phyloP scores from a whole-genome alignment of 2,329 filamentous ascomycete genomes.

The Hymenoscyphus fraxineus region DNA sequence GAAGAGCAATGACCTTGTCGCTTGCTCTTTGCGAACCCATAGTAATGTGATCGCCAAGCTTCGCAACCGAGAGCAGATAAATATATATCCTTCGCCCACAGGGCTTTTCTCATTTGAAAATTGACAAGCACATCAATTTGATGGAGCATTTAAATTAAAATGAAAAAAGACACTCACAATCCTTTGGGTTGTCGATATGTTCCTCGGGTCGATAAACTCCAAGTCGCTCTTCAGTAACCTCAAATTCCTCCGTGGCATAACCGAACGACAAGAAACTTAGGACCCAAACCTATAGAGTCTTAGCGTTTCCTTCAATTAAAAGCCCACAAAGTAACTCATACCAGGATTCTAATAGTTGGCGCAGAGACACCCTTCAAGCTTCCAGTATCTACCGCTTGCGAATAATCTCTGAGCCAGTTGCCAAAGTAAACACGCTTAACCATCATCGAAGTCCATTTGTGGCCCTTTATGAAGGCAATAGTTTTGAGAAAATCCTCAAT shows the following conservation, averaged over 20 bases:
- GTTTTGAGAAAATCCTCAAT: conserved; percentile 80
- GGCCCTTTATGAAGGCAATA: conserved; percentile 70
- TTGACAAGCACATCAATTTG: background rate
- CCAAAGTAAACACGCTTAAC: conserved; percentile 79
- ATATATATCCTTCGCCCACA: background rate
- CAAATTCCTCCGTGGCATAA: conserved; percentile 82
- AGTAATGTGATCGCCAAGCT: background rate
- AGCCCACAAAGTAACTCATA: conserved; percentile 30
- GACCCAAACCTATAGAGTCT: conserved; percentile 59
- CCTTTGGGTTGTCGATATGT: conserved; percentile 70
- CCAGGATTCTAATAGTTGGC: conserved; percentile 72
- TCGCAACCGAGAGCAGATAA: background rate
- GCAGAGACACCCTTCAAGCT: conserved; percentile 75
- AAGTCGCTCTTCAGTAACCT: conserved; percentile 75
- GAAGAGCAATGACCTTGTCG: too few relatives aligned
- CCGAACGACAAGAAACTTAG: conserved; percentile 78
- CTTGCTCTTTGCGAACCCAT: background rate
- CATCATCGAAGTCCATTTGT: conserved; percentile 80
- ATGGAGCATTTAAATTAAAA: background rate
- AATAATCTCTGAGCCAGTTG: conserved; percentile 83
- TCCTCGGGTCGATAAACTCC: conserved; percentile 77
- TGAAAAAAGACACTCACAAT: conserved; percentile 10
- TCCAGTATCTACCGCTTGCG: conserved; percentile 76
- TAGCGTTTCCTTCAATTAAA: conserved; percentile 8
- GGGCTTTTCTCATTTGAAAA: background rate